Evolutionary conservation across 2,329 filamentous ascomycete species (phyloP).

Genomic region (Arthroderma sp.): DNA sequence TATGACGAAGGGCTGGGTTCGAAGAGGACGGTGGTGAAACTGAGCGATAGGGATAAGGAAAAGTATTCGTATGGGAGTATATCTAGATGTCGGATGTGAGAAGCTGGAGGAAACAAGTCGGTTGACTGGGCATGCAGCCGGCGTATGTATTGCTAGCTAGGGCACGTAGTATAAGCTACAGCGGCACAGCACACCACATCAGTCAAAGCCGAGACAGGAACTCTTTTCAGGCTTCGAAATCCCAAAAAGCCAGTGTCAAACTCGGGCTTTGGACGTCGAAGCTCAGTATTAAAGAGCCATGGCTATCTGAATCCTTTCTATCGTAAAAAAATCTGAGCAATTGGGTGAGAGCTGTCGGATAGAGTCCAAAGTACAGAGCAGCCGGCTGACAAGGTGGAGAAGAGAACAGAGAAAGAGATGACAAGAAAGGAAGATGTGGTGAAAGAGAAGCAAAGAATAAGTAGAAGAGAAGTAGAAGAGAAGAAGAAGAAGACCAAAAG

Average conservation of each 20-base stretch:
- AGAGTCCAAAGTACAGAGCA: slow-evolving; percentile 11
- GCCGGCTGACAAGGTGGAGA: slow-evolving; percentile 15
- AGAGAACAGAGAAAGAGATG: slow-evolving; percentile 4
- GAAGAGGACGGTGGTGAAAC: background rate
- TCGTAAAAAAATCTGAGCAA: slow-evolving; percentile 2
- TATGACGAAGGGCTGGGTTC: background rate
- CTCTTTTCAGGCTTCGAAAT: slow-evolving; percentile 6
- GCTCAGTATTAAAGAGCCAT: slow-evolving; percentile 8
- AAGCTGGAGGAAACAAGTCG: slow-evolving; percentile 3
- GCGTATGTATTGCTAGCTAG: slow-evolving; percentile 2
- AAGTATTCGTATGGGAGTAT: background rate
- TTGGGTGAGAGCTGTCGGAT: slow-evolving; percentile 5
- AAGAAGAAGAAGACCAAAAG: slow-evolving; percentile 3
- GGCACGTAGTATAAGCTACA: background rate
- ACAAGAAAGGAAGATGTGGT: slow-evolving; percentile 1
- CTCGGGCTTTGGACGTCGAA: slow-evolving; percentile 6
- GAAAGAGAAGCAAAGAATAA: background rate
- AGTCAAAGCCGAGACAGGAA: background rate
- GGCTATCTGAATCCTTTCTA: slow-evolving; percentile 1
- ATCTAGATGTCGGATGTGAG: background rate
- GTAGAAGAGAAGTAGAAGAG: slow-evolving; percentile 13
- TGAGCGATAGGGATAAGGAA: background rate
- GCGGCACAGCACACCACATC: background rate
- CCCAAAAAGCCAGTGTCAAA: slow-evolving; percentile 2
- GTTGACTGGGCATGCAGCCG: background rate